Conservation (phyloP, 768 basidiomycete genomes). For the Tulasnella sp. region DNA sequence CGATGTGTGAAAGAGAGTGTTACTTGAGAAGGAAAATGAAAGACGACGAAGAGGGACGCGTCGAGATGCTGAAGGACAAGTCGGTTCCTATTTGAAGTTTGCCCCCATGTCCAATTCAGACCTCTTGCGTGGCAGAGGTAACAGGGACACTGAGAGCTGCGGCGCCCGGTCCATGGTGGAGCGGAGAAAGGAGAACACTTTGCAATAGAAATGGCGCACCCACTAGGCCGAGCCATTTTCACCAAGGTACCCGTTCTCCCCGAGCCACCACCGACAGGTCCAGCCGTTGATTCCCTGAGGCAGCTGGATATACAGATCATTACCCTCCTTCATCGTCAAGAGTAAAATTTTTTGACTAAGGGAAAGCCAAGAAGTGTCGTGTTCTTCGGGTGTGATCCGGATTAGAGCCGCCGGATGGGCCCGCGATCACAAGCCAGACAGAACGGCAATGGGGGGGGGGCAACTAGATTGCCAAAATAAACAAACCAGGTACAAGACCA, state of each 20-base stretch:
- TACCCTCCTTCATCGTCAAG: not conserved
- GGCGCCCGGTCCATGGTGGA: not conserved
- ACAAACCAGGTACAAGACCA: not conserved
- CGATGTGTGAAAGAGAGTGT: not conserved
- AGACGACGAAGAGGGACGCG: not conserved
- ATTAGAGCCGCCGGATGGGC: not conserved
- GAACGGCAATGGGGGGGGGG: not conserved
- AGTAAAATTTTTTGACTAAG: not conserved
- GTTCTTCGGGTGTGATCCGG: no score
- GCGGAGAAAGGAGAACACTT: not conserved
- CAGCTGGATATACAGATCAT: not conserved
- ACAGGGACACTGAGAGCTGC: not conserved
- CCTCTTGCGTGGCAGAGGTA: not conserved
- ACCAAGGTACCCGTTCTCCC: not conserved
- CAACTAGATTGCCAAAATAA: not conserved
- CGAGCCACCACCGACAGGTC: not conserved
- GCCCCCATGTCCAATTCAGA: not conserved
- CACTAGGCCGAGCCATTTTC: not conserved
- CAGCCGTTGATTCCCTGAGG: not conserved
- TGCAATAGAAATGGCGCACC: slow-evolving; percentile 5
- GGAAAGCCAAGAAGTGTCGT: not conserved
- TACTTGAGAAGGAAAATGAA: not conserved
- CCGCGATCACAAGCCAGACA: not conserved
- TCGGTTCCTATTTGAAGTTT: not conserved
- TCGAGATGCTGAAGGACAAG: not conserved